Conservation (phyloP, 768 basidiomycete species). For the Lactarius indigo region DNA sequence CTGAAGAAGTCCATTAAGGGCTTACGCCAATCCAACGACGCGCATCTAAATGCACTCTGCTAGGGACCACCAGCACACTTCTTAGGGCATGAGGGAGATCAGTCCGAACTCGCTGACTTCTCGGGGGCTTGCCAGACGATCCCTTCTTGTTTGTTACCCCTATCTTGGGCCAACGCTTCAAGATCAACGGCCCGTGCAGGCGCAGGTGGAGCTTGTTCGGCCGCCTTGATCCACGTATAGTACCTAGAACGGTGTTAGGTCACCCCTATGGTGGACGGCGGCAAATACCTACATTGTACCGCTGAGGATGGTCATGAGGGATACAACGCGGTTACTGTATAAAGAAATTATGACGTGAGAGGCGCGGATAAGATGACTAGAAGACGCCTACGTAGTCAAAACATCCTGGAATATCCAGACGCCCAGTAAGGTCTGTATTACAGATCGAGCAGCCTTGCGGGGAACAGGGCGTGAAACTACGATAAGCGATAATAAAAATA, state of each 20-base stretch:
- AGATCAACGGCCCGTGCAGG: slow-evolving; percentile 38
- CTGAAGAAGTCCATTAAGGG: neutral
- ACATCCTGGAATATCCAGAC: slow-evolving; percentile 75
- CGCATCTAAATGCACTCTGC: neutral
- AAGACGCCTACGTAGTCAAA: slow-evolving; percentile 53
- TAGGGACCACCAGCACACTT: neutral
- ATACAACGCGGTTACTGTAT: slow-evolving; percentile 22
- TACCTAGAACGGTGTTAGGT: slow-evolving; percentile 35
- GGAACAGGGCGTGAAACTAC: neutral
- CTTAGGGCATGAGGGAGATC: neutral
- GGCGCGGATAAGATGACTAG: neutral
- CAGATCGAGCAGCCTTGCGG: slow-evolving; percentile 69
- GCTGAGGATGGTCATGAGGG: slow-evolving; percentile 54
- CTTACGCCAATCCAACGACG: neutral
- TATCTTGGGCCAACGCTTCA: slow-evolving; percentile 34
- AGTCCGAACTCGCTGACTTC: slow-evolving; percentile 20
- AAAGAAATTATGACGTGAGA: slow-evolving; percentile 1
- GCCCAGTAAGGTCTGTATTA: slow-evolving; percentile 78
- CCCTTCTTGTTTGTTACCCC: slow-evolving; percentile 27
- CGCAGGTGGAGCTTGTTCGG: slow-evolving; percentile 29
- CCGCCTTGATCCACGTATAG: slow-evolving; percentile 56
- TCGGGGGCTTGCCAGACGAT: slow-evolving; percentile 32
- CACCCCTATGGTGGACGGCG: neutral
- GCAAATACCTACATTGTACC: slow-evolving; percentile 59
- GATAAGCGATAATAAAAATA: neutral